Conservation (phyloP, 768 basidiomycete species). For the Erythrobasidium yunnanense region DNA sequence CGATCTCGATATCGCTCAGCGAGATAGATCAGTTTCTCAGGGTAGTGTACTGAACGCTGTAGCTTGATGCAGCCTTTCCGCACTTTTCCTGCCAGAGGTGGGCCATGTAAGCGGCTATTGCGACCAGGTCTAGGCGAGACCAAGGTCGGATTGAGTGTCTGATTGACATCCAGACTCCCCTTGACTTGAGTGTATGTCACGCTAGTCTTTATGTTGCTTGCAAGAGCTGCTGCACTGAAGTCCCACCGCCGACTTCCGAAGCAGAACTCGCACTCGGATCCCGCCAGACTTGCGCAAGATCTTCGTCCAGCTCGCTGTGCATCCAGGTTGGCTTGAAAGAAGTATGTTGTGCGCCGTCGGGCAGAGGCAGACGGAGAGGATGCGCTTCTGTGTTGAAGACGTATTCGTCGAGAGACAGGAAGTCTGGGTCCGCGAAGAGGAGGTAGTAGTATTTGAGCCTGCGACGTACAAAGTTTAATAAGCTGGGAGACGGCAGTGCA, state of each 20-base stretch:
- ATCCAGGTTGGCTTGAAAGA: conserved; percentile 22
- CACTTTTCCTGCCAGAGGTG: too few relatives aligned
- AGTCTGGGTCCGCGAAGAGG: conserved; percentile 49
- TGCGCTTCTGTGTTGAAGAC: conserved; percentile 58
- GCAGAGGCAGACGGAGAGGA: conserved; percentile 56
- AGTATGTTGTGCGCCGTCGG: conserved; percentile 24
- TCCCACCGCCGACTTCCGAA: not conserved
- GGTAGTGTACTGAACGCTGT: too few relatives aligned
- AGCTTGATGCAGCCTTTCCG: too few relatives aligned
- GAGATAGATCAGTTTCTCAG: too few relatives aligned
- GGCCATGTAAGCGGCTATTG: too few relatives aligned
- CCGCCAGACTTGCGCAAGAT: not conserved
- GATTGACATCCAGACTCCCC: too few relatives aligned
- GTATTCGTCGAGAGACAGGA: conserved; percentile 47
- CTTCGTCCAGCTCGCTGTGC: not conserved
- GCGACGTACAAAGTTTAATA: not conserved
- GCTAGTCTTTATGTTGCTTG: too few relatives aligned
- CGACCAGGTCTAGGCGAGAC: too few relatives aligned
- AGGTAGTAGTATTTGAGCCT: conserved; percentile 31
- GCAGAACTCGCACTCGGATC: not conserved
- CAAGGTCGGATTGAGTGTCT: too few relatives aligned
- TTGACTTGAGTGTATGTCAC: too few relatives aligned
- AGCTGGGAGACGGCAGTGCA: not conserved
- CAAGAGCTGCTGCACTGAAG: conserved; percentile 9
- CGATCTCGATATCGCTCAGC: too few relatives aligned